Percentiles rank a stretch among this genome's conserved stretches.
Evolutionary conservation across 2,329 filamentous ascomycete genomes (phyloP).

Genomic region (Chaetomiaceae sp.): DNA sequence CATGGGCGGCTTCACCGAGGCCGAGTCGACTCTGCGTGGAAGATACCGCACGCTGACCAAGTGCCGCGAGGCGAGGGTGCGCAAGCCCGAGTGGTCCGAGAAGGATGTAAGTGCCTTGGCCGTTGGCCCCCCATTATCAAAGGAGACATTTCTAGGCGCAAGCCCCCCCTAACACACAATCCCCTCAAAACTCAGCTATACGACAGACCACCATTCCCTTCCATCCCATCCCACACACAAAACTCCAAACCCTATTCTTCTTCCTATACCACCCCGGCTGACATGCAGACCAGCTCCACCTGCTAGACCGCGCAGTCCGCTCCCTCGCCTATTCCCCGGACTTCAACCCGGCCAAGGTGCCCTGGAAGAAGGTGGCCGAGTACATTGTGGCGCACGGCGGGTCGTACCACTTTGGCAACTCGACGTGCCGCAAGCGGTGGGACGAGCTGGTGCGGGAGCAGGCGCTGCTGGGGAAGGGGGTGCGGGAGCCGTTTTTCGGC

Average conservation of each 20-base stretch:
- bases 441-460: slow-evolving; percentile 38
- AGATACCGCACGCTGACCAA: slow-evolving; percentile 64
- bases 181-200: not conserved
- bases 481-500: slow-evolving; percentile 15
- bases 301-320: slow-evolving; percentile 26
- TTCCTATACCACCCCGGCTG: too few species aligned
- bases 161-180: not conserved
- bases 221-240: not conserved
- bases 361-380: slow-evolving; percentile 55
- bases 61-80: slow-evolving; percentile 54
- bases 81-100: slow-evolving; percentile 61
- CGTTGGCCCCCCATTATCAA: too few species aligned
- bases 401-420: slow-evolving; percentile 55
- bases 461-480: not conserved
- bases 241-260: not conserved
- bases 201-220: not conserved
- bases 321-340: slow-evolving; percentile 5
- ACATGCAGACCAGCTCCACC: slow-evolving; percentile 25
- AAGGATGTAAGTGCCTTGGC: slow-evolving; percentile 56
- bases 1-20: slow-evolving; percentile 53
- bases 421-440: slow-evolving; percentile 57
- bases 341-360: slow-evolving; percentile 35
- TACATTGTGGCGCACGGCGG: slow-evolving; percentile 50
- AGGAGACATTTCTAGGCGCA: too few species aligned
- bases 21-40: slow-evolving; percentile 69